Conservation (phyloP, 1,284 basidiomycete genomes). For the Cronartium ribicola region DNA sequence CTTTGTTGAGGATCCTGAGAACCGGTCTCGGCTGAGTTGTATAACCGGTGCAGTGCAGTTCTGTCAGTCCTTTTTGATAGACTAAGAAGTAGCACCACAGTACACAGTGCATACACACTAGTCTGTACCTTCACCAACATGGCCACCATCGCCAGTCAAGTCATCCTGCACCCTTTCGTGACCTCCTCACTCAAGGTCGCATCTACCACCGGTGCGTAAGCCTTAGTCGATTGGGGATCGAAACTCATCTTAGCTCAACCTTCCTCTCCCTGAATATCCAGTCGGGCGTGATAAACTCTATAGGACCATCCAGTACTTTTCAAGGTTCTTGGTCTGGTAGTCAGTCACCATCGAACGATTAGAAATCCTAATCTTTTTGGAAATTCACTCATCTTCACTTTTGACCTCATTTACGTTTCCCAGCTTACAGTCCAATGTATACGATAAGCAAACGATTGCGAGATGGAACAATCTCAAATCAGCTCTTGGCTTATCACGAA, state of each 20-base stretch:
- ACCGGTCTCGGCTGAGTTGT: neutral
- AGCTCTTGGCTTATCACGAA: conserved; percentile 53
- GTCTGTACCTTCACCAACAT: neutral
- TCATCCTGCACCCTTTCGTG: conserved; percentile 76
- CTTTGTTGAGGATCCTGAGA: neutral
- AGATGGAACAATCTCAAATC: conserved; percentile 53
- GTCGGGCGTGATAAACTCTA: conserved; percentile 80
- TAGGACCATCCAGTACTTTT: conserved; percentile 75
- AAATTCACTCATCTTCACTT: conserved; percentile 67
- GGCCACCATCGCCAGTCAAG: conserved; percentile 60
- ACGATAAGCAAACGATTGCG: conserved; percentile 53
- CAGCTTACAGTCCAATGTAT: conserved; percentile 55
- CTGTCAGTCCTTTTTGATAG: too few relatives aligned
- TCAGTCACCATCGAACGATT: conserved; percentile 30
- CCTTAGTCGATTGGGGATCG: neutral
- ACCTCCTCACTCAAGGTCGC: conserved; percentile 71
- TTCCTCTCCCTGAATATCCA: conserved; percentile 20
- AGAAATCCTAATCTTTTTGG: neutral
- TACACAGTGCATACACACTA: too few relatives aligned
- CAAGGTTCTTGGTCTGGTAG: conserved; percentile 83
- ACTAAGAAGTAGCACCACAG: too few relatives aligned
- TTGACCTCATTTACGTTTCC: conserved; percentile 68
- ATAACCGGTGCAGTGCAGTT: neutral
- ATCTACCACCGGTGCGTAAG: conserved; percentile 60
- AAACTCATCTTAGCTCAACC: neutral